Base-by-base conservation (phyloP, 1,284 basidiomycete species). In the Cutaneotrichosporon cutaneum region DNA sequence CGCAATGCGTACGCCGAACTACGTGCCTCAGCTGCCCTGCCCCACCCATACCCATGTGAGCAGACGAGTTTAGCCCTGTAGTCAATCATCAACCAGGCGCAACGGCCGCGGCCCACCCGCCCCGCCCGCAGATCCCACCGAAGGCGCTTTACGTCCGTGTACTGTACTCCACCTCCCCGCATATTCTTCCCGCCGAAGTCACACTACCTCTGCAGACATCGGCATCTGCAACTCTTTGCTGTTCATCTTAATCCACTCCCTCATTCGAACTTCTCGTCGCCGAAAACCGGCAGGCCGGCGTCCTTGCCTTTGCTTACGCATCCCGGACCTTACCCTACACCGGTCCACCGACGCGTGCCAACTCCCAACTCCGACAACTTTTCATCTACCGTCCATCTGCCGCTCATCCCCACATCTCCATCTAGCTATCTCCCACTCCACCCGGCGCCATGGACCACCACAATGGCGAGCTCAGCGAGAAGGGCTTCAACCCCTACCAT, bases 401-500 rank as follows among this genome's bases (percentile, higher is more conserved):
- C 14, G n/a, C n/a, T n/a, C n/a, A n/a, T 30, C 39, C 5, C 18
- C 18, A 5, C 16, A 13, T 42, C 39, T n/a, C 18, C 3, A 14
- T 42, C 39, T 30, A 30, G 30, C n/a, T 5, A 30, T 30, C 16
- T 36, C 45, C 22, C 45, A 9, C 22, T 13, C 45, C 45, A 24
- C 26, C 45, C 24, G 7, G n/a, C 45, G 14, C 48, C 27, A 50
- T 50, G 48, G 26, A 50, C 22, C 13, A n/a, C 21, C 10, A 24
- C 32, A 53, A 36, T 24, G 51, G 11, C 51, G 16, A 21, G 13
- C 30, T 9, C 5, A 30, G 9, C 30, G 32, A 53, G 21, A 24
- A 53, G 51, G 47, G 47, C 24, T 48, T 32, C 27, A 51, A 51
- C 48, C 48, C 48, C 13, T 51, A 51, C 24, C 35, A 54, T 14